phyloP scores from a whole-genome alignment of 176 grass and related monocot species.

The Sorghum bicolor region DNA sequence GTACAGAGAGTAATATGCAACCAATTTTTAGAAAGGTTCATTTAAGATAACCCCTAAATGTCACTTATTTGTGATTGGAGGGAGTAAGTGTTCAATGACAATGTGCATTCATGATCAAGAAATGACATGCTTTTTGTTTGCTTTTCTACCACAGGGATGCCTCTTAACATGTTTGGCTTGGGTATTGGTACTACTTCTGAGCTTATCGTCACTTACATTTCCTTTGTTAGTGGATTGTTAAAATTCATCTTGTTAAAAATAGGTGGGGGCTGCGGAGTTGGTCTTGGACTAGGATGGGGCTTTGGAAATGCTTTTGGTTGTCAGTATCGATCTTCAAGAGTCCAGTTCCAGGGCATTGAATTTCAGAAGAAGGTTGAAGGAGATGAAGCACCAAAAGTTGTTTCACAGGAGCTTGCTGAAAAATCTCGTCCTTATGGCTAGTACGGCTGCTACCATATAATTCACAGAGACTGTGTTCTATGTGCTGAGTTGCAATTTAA shows the following conservation, averaged over 20 bases:
- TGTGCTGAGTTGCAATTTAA: conserved; percentile 22
- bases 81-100: neutral
- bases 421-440: conserved; percentile 52
- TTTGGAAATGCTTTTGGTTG: conserved; percentile 89
- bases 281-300: conserved; percentile 89
- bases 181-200: conserved; percentile 72
- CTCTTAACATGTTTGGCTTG: conserved; percentile 74
- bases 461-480: neutral
- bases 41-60: neutral
- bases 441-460: neutral
- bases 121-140: conserved; percentile 18
- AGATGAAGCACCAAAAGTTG: conserved; percentile 35
- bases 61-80: neutral
- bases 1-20: neutral
- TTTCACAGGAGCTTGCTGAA: conserved; percentile 36
- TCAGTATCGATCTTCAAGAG: conserved; percentile 80
- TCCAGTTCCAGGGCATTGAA: conserved; percentile 84
- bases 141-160: conserved; percentile 77
- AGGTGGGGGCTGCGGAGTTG: conserved; percentile 88
- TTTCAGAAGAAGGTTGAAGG: conserved; percentile 54
- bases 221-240: conserved; percentile 6
- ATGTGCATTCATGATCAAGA: neutral
- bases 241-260: conserved; percentile 27
- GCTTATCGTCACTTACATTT: conserved; percentile 8
- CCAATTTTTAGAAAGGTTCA: neutral